Conservation (phyloP, 768 basidiomycete species). For the Tylopilus cervinicoccineus region DNA sequence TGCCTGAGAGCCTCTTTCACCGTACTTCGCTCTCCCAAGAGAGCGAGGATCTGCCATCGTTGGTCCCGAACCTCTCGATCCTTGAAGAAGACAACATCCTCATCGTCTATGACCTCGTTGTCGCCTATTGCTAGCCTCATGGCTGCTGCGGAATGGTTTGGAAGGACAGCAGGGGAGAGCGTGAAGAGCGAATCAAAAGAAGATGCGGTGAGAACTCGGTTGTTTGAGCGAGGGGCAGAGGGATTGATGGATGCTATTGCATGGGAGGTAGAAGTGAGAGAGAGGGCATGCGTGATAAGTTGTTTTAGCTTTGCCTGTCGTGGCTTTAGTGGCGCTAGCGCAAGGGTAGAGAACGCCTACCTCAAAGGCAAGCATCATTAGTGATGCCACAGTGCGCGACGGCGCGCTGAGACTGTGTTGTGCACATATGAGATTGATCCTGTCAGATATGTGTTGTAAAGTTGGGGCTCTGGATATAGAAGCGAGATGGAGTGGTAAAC, state of each 20-base stretch:
- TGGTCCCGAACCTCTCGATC: slow-evolving; percentile 65
- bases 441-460: slow-evolving; percentile 71
- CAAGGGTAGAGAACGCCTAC: slow-evolving; percentile 33
- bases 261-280: slow-evolving; percentile 71
- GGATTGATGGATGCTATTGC: slow-evolving; percentile 74
- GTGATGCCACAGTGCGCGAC: slow-evolving; percentile 55
- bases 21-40: slow-evolving; percentile 69
- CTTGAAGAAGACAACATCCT: slow-evolving; percentile 50
- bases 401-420: slow-evolving; percentile 68
- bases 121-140: slow-evolving; percentile 62
- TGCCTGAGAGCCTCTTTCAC: slow-evolving; percentile 56
- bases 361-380: slow-evolving; percentile 78
- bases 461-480: slow-evolving; percentile 70
- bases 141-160: slow-evolving; percentile 74
- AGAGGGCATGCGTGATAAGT: slow-evolving; percentile 74
- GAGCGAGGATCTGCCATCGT: slow-evolving; percentile 73
- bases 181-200: slow-evolving; percentile 79
- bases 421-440: slow-evolving; percentile 77
- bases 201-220: slow-evolving; percentile 53
- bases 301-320: slow-evolving; percentile 77
- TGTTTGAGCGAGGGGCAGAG: slow-evolving; percentile 39
- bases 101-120: slow-evolving; percentile 42
- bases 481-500: slow-evolving; percentile 68
- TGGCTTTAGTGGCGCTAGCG: not conserved
- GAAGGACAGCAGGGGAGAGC: slow-evolving; percentile 70